phyloP scores from a whole-genome alignment of 2,329 filamentous ascomycete species.

The Aciculosporium take region DNA sequence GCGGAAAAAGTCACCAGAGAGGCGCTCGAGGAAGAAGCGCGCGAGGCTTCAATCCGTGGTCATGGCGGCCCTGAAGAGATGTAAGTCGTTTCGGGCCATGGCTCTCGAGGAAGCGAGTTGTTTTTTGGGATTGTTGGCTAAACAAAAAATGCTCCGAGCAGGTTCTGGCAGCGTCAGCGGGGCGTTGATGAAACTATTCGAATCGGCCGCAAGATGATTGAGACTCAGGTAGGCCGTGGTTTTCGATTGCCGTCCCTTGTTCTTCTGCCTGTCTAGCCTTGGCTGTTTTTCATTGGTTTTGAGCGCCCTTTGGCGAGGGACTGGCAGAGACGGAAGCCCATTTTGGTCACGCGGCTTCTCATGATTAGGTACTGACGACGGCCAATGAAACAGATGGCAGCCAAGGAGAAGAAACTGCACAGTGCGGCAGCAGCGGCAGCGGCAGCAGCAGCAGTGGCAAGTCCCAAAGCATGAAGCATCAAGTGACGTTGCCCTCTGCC shows the following conservation, averaged over 20 bases:
- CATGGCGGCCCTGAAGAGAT: conserved; percentile 36
- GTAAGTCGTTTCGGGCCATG: conserved; percentile 20
- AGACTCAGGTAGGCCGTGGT: conserved; percentile 22
- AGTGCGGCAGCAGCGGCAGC: background rate
- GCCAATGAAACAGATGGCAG: background rate
- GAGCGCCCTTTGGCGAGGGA: too few species aligned
- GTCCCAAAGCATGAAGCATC: background rate
- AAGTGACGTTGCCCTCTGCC: too few species aligned
- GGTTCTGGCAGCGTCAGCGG: conserved; percentile 49
- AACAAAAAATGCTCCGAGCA: conserved; percentile 16
- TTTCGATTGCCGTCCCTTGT: background rate
- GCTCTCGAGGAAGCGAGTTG: background rate
- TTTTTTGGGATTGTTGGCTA: background rate
- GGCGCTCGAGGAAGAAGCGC: conserved; percentile 50
- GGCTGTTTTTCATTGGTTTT: too few species aligned
- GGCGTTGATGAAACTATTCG: conserved; percentile 43
- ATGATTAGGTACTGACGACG: background rate
- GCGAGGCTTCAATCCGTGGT: conserved; percentile 33
- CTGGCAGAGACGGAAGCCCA: too few species aligned
- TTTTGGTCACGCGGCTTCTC: too few species aligned
- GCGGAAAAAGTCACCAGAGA: conserved; percentile 53
- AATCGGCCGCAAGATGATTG: conserved; percentile 40
- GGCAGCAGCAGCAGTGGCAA: background rate
- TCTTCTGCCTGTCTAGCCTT: too few species aligned
- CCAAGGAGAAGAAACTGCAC: background rate